Percentiles rank a stretch among this genome's conserved stretches.
phyloP scores from a whole-genome alignment of 2,329 filamentous ascomycete genomes.

The Metarhizium anisopliae region DNA sequence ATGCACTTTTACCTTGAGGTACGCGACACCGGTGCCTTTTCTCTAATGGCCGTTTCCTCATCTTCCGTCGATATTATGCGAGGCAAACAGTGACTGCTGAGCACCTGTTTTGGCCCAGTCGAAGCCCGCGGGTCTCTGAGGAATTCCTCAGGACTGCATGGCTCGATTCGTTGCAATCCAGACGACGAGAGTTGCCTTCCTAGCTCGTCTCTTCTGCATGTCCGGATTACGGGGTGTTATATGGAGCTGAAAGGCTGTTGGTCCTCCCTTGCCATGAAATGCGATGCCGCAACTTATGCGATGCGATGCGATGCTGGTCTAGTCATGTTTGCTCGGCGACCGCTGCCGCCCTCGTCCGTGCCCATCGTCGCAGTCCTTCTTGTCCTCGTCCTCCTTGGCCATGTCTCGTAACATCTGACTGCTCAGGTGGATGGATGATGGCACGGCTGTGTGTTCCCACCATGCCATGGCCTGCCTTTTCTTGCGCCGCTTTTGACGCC shows the following conservation, averaged over 20 bases:
- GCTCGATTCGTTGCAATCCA: too few relatives aligned
- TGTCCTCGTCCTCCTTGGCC: background rate
- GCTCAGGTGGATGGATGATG: background rate
- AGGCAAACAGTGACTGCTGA: too few relatives aligned
- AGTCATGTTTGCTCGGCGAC: background rate
- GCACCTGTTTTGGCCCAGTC: too few relatives aligned
- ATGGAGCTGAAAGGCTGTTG: background rate
- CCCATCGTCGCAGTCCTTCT: too few relatives aligned
- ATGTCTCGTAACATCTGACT: background rate
- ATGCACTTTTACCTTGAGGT: too few relatives aligned
- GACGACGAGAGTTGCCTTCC: too few relatives aligned
- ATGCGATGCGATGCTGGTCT: background rate
- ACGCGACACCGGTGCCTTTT: too few relatives aligned
- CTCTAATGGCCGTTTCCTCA: too few relatives aligned
- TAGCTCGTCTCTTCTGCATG: background rate
- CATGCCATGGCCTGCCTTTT: background rate
- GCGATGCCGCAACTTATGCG: background rate
- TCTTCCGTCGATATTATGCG: too few relatives aligned
- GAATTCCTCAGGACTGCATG: too few relatives aligned
- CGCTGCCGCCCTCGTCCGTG: background rate
- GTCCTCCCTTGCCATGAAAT: background rate
- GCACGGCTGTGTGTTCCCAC: background rate
- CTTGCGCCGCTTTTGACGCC: background rate
- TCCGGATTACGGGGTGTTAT: background rate
- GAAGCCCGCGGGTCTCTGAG: too few relatives aligned